These are phyloP conservation scores for Hibiscus trionum DNA, from an alignment of 345 rosid species.

Conservation along the genomic window DNA sequence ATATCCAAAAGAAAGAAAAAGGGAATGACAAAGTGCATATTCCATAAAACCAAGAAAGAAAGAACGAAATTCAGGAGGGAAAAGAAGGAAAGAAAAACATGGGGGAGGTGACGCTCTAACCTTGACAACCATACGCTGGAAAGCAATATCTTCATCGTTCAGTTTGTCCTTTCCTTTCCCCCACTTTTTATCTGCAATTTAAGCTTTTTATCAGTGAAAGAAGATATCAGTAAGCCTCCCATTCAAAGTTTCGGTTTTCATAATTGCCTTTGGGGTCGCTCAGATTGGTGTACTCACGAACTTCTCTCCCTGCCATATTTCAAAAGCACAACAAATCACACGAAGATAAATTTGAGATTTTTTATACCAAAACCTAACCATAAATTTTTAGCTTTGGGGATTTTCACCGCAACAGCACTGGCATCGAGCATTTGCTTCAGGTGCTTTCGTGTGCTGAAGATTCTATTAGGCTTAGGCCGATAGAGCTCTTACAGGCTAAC, in stretches of 20 bases:
- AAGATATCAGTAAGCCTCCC: not conserved
- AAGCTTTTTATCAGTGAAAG: not conserved
- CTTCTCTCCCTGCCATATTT: slow-evolving; percentile 94
- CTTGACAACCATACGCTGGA: slow-evolving; percentile 99
- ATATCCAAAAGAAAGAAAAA: not conserved
- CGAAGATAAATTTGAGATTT: not conserved
- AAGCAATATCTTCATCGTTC: slow-evolving; percentile 91
- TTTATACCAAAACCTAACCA: not conserved
- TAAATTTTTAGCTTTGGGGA: no score
- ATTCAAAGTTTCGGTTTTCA: not conserved
- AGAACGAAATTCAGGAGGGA: not conserved
- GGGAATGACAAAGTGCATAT: not conserved
- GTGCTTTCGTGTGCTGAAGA: not conserved
- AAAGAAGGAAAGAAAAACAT: not conserved
- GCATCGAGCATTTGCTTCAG: not conserved
- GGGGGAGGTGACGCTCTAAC: slow-evolving; percentile 74
- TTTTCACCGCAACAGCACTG: not conserved
- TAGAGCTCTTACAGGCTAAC: not conserved
- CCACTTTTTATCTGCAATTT: slow-evolving; percentile 61
- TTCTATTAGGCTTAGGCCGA: not conserved
- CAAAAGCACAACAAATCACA: not conserved
- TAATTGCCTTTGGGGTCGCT: slow-evolving; percentile 76
- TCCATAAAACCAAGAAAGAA: no score
- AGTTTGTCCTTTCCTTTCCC: slow-evolving; percentile 85
- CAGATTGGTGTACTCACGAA: slow-evolving; percentile 91